phyloP scores from a whole-genome alignment of 805 yeast species.

The Diddensiella transvaalensis region DNA sequence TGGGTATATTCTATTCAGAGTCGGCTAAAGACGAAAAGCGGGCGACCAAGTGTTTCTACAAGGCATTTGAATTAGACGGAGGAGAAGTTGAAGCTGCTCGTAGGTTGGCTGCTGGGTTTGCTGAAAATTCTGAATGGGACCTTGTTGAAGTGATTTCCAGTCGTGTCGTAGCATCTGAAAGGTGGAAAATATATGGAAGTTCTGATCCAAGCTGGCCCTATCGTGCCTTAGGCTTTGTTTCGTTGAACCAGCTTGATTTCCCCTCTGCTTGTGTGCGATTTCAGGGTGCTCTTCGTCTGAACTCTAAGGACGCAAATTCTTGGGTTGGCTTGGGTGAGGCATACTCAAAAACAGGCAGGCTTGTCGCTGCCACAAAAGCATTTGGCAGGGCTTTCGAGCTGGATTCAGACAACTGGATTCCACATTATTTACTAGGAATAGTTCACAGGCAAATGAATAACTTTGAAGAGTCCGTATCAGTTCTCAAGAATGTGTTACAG shows the following conservation, averaged over 20 bases:
- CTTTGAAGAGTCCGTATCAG: slow-evolving; percentile 54
- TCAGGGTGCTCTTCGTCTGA: slow-evolving; percentile 75
- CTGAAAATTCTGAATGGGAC: slow-evolving; percentile 73
- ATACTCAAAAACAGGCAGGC: slow-evolving; percentile 75
- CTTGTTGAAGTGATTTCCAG: slow-evolving; percentile 71
- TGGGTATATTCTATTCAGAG: slow-evolving; percentile 70
- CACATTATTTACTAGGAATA: slow-evolving; percentile 63
- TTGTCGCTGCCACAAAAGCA: slow-evolving; percentile 83
- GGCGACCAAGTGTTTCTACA: slow-evolving; percentile 82
- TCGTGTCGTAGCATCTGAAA: slow-evolving; percentile 61
- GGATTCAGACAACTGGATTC: slow-evolving; percentile 55
- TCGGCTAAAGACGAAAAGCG: slow-evolving; percentile 56
- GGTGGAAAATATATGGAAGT: slow-evolving; percentile 34
- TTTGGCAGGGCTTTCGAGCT: slow-evolving; percentile 60
- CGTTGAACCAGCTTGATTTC: slow-evolving; percentile 66
- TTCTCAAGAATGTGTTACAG: slow-evolving; percentile 45
- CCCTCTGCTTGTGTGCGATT: slow-evolving; percentile 83
- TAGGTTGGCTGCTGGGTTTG: slow-evolving; percentile 65
- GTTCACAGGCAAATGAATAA: slow-evolving; percentile 63
- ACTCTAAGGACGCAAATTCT: slow-evolving; percentile 64
- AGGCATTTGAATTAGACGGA: slow-evolving; percentile 83
- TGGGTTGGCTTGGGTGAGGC: slow-evolving; percentile 99
- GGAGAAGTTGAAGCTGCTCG: slow-evolving; percentile 73
- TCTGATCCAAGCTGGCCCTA: slow-evolving; percentile 66
- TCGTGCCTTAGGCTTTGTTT: slow-evolving; percentile 76